Percentiles rank a stretch among this genome's conserved stretches.
Evolutionary conservation across 176 grass and related monocot genomes (phyloP).

Genomic region (Avena atlantica): DNA sequence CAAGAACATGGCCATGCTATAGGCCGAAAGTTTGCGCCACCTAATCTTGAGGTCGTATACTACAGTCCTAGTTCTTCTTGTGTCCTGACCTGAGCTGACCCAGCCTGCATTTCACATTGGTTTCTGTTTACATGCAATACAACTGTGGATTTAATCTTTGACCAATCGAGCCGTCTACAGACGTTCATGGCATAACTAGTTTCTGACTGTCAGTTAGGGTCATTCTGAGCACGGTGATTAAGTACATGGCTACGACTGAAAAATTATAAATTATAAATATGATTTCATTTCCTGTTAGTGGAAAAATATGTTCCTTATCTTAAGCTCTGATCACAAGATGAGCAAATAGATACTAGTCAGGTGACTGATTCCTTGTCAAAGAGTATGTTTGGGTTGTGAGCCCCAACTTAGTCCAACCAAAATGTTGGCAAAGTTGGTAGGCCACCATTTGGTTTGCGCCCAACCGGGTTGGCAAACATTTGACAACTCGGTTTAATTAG

Average conservation of each 20-base stretch:
- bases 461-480: not conserved
- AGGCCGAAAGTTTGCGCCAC: not conserved
- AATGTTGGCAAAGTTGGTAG: not conserved
- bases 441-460: not conserved
- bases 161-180: not conserved
- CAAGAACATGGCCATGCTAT: not conserved
- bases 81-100: not conserved
- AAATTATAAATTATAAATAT: too few species aligned
- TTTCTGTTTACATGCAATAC: not conserved
- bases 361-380: not conserved
- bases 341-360: not conserved
- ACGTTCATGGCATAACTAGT: not conserved
- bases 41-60: constrained; percentile 2
- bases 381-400: not conserved
- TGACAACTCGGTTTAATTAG: not conserved
- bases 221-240: not conserved
- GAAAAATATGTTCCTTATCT: not conserved
- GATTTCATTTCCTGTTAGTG: not conserved
- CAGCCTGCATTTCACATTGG: not conserved
- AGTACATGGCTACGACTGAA: not conserved
- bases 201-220: not conserved
- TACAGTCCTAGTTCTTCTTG: not conserved
- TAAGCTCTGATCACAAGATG: not conserved
- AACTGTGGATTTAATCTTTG: not conserved
- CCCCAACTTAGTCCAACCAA: not conserved